Conservation (phyloP, 2,329 filamentous ascomycete species). For the Apiospora pterosperma region DNA sequence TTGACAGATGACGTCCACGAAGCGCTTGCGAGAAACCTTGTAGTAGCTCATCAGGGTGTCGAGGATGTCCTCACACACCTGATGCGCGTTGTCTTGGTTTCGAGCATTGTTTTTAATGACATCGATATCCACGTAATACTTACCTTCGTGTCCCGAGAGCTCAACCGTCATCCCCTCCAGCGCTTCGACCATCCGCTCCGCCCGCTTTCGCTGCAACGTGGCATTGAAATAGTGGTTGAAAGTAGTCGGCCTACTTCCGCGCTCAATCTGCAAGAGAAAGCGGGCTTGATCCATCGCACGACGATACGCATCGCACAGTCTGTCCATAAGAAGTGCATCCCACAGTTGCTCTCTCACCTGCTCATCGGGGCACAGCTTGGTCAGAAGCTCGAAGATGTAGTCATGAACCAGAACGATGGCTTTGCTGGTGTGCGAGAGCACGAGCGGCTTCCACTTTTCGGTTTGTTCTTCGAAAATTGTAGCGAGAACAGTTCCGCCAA, state of each 20-base stretch:
- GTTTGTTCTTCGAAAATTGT: slow-evolving; percentile 51
- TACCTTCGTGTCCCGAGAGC: background rate
- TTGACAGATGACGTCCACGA: slow-evolving; percentile 47
- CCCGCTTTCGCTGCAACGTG: background rate
- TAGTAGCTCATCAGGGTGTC: slow-evolving; percentile 50
- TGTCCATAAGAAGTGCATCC: slow-evolving; percentile 41
- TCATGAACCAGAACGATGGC: slow-evolving; percentile 48
- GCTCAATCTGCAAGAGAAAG: slow-evolving; percentile 52
- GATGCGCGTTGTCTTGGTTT: slow-evolving; percentile 13
- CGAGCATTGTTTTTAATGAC: background rate
- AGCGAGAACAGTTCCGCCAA: slow-evolving; percentile 36
- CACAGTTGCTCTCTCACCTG: slow-evolving; percentile 26
- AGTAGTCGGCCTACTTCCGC: slow-evolving; percentile 41
- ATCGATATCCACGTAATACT: background rate
- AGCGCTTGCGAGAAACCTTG: slow-evolving; percentile 46
- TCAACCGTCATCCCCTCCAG: background rate
- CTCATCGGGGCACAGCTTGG: slow-evolving; percentile 38
- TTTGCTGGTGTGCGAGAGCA: slow-evolving; percentile 46
- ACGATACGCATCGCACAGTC: slow-evolving; percentile 42
- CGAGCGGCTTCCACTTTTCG: slow-evolving; percentile 47
- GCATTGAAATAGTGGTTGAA: slow-evolving; percentile 49
- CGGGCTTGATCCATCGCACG: slow-evolving; percentile 43
- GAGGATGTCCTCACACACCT: slow-evolving; percentile 41
- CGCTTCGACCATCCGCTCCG: background rate
- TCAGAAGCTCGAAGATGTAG: slow-evolving; percentile 45